A percentile compares a stretch with the other conserved stretches of the same genome.
Evolutionary conservation across 2,329 filamentous ascomycete species (phyloP).

Genomic region (Xylariaceae sp.): DNA sequence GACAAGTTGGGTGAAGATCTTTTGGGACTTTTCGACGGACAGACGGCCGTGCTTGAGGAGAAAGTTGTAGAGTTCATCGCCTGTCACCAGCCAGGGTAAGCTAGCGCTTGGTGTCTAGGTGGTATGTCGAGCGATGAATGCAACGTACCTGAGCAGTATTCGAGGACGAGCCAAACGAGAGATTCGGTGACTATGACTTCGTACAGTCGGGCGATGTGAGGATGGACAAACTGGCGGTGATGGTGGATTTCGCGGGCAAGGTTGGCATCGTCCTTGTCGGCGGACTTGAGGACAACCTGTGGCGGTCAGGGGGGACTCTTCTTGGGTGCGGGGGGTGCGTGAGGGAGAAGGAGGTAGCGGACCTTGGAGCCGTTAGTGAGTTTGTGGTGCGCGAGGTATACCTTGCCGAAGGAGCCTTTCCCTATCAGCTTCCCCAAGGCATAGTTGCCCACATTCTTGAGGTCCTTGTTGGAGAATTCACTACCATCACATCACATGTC

Average conservation of each 20-base stretch:
- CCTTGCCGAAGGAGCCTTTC: constrained; percentile 97
- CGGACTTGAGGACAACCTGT: constrained; percentile 96
- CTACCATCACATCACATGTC: constrained; percentile 43
- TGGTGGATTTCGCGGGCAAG: constrained; percentile 97
- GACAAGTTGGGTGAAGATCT: constrained; percentile 92
- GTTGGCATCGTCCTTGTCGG: constrained; percentile 92
- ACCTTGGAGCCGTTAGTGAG: constrained; percentile 98
- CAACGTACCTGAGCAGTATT: constrained; percentile 82
- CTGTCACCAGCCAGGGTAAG: constrained; percentile 44
- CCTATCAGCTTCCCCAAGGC: constrained; percentile 87
- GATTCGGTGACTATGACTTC: constrained; percentile 97
- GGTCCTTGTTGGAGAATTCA: constrained; percentile 89
- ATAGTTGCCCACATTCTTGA: constrained; percentile 93
- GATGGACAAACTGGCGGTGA: constrained; percentile 95
- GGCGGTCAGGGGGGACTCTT: constrained; percentile 13
- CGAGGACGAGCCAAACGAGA: constrained; percentile 92
- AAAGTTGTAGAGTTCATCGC: constrained; percentile 96
- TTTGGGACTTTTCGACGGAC: constrained; percentile 82
- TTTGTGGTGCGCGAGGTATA: constrained; percentile 93
- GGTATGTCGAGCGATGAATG: neutral
- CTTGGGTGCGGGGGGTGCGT: neutral
- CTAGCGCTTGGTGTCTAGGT: neutral
- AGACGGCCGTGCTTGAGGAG: constrained; percentile 84
- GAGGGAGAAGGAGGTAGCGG: constrained; percentile 28
- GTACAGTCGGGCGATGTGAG: constrained; percentile 93